These are phyloP conservation scores for Melanopsichium pennsylvanicum DNA, from an alignment of 1,284 basidiomycete genomes.

Conservation along the genomic window DNA sequence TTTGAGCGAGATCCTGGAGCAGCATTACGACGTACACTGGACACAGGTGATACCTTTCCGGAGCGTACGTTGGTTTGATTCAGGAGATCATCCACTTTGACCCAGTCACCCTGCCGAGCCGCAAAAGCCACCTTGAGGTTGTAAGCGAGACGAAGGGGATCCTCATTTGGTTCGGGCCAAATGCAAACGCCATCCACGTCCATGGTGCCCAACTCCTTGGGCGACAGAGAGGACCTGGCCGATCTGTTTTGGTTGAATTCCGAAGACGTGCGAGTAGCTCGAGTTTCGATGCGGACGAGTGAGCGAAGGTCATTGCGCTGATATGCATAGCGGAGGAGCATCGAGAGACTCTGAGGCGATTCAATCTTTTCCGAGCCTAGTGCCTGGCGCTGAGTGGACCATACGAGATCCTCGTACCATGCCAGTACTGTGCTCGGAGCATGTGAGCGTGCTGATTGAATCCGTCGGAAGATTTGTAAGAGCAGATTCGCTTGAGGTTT, in stretches of 20 bases:
- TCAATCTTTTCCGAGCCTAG: constrained; percentile 7
- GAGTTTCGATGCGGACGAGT: constrained; percentile 14
- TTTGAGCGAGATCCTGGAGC: not conserved
- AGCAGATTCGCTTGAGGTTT: constrained; percentile 12
- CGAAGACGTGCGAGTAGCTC: constrained; percentile 3
- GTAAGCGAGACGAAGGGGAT: constrained; percentile 18
- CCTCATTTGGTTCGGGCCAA: constrained; percentile 17
- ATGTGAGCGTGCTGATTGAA: not conserved
- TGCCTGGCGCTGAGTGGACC: constrained; percentile 27
- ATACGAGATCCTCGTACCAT: constrained; percentile 39
- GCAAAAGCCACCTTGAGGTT: constrained; percentile 35
- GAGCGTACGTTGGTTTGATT: not conserved
- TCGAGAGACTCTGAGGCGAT: constrained; percentile 11
- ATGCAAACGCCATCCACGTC: constrained; percentile 11
- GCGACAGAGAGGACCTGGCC: not conserved
- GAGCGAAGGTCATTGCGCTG: constrained; percentile 26
- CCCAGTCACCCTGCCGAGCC: constrained; percentile 21
- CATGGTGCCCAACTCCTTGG: not conserved
- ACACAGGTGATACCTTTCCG: too few species aligned
- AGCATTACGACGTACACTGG: too few species aligned
- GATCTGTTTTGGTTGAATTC: not conserved
- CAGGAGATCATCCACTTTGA: constrained; percentile 23
- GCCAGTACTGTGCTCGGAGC: constrained; percentile 9
- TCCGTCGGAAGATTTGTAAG: constrained; percentile 3
- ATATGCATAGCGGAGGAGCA: constrained; percentile 21